Conservation (phyloP, 768 basidiomycete species). For the Boletus vinaceobasis region DNA sequence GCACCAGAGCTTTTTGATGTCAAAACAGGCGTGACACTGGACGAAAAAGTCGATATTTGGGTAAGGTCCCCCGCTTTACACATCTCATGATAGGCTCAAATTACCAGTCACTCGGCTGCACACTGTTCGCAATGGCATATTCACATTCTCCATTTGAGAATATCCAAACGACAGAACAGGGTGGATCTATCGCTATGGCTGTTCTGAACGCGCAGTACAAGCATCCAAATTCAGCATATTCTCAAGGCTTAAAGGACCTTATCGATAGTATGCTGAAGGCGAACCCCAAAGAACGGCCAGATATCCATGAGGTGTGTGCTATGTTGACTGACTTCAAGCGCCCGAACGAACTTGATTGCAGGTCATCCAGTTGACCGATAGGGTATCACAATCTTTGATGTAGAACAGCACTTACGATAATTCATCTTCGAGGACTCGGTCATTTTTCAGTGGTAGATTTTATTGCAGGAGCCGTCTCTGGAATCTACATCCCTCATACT, state of each 20-base stretch:
- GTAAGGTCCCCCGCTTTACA: constrained; percentile 40
- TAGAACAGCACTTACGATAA: constrained; percentile 22
- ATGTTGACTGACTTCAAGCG: not conserved
- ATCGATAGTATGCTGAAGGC: constrained; percentile 84
- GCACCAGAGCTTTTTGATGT: constrained; percentile 98
- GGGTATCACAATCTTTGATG: constrained; percentile 56
- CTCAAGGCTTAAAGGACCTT: constrained; percentile 74
- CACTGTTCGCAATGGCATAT: constrained; percentile 91
- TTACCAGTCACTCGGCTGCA: constrained; percentile 89
- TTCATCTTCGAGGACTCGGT: not conserved
- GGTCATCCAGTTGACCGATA: constrained; percentile 67
- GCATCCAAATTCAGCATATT: constrained; percentile 84
- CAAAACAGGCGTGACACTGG: constrained; percentile 80
- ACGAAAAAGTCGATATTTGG: constrained; percentile 98
- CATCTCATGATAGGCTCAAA: constrained; percentile 5
- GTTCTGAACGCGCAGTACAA: constrained; percentile 91
- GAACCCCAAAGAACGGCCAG: constrained; percentile 78
- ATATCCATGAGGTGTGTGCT: constrained; percentile 71
- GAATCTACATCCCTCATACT: constrained; percentile 1
- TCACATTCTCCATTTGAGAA: constrained; percentile 97
- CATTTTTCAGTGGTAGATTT: constrained; percentile 5
- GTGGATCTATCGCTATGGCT: constrained; percentile 97
- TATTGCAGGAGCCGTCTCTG: constrained; percentile 7
- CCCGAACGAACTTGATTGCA: constrained; percentile 25
- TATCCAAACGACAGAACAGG: constrained; percentile 86